Evolutionary conservation across 306 rosid species (phyloP).

Genomic region (Malus asiatica): DNA sequence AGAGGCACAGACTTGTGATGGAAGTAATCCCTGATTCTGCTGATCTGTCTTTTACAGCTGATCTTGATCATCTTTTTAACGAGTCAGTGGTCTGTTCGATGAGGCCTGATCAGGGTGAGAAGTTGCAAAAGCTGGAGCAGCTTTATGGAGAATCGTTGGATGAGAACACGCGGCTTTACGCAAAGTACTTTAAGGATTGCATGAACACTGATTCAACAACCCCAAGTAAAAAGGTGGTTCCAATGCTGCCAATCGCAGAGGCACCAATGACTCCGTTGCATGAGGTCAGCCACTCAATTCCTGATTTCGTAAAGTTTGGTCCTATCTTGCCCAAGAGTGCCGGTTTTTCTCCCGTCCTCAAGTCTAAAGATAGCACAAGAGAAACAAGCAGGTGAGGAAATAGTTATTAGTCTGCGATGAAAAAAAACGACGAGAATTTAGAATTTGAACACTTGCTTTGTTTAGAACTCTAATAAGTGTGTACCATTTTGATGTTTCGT

Average conservation of each 20-base stretch:
- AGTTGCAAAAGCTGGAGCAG: conserved; percentile 67
- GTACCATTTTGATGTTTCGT: conserved; percentile 18
- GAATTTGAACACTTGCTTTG: not conserved
- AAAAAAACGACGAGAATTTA: not conserved
- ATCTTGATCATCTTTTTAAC: conserved; percentile 60
- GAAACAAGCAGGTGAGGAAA: conserved; percentile 45
- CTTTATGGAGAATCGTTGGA: conserved; percentile 75
- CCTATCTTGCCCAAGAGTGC: conserved; percentile 93
- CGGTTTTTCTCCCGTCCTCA: conserved; percentile 55
- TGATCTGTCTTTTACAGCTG: conserved; percentile 75
- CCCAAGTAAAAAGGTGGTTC: conserved; percentile 52
- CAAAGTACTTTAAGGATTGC: conserved; percentile 76
- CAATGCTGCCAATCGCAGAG: conserved; percentile 93
- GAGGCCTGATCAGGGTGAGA: conserved; percentile 77
- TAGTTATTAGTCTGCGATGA: not conserved
- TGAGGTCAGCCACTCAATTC: conserved; percentile 75
- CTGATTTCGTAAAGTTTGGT: conserved; percentile 85
- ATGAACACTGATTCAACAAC: conserved; percentile 48
- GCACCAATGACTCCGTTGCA: conserved; percentile 95
- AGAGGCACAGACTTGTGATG: conserved; percentile 76
- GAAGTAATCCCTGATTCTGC: conserved; percentile 68
- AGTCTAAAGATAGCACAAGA: conserved; percentile 36
- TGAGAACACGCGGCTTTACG: conserved; percentile 66
- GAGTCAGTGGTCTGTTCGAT: conserved; percentile 63
- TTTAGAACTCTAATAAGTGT: conserved; percentile 13